Conservation (phyloP, 2,329 filamentous ascomycete species). For the Conoideocrella luteorostrata region DNA sequence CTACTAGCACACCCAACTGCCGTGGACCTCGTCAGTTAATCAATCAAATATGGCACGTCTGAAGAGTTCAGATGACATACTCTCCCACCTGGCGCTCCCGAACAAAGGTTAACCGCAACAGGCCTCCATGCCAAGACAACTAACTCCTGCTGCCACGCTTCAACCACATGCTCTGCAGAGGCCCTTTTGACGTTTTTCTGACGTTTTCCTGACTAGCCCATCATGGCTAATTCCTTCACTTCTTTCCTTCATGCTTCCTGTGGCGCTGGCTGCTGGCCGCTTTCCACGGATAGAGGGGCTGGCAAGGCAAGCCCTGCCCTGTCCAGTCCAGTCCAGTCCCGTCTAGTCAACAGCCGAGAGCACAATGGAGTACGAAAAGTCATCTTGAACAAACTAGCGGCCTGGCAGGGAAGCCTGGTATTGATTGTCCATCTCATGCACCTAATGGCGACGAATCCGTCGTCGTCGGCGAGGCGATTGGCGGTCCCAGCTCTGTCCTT, state of each 20-base stretch:
- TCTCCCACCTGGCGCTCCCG: not conserved
- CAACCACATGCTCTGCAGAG: not conserved
- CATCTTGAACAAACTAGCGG: not conserved
- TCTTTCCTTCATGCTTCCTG: no score
- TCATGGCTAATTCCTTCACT: not conserved
- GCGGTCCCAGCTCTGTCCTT: constrained; percentile 2
- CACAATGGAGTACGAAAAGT: not conserved
- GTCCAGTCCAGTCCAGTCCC: not conserved
- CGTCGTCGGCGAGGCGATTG: constrained; percentile 2
- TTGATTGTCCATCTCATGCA: constrained; percentile 1
- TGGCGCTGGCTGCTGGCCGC: no score
- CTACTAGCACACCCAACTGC: no score
- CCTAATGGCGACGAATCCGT: not conserved
- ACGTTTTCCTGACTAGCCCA: not conserved
- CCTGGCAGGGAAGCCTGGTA: not conserved
- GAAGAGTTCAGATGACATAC: constrained; percentile 4
- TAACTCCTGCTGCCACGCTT: not conserved
- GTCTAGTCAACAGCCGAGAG: not conserved
- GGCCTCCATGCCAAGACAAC: not conserved
- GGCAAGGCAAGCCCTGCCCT: not conserved
- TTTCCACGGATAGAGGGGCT: no score
- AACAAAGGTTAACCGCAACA: not conserved
- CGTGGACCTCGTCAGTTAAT: constrained; percentile 1
- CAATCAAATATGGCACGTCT: not conserved
- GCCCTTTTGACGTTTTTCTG: not conserved